Conservation (phyloP, 805 yeast species). For the Saccharomyces paradoxus region DNA sequence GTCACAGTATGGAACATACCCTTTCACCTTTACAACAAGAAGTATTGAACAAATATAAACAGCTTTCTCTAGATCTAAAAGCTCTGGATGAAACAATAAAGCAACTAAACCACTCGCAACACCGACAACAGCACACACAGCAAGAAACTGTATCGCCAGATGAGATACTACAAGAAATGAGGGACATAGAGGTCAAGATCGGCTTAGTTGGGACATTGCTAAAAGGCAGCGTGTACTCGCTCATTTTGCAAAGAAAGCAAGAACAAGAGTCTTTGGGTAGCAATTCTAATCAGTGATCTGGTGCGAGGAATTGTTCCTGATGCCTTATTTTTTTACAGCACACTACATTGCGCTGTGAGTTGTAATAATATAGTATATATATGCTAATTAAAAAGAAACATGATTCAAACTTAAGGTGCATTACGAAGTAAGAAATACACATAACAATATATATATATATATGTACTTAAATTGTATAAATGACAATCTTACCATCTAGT, state of each 20-base stretch:
- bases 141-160: constrained; percentile 18
- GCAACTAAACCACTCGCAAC: constrained; percentile 13
- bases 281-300: background rate
- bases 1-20: constrained; percentile 13
- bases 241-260: constrained; percentile 45
- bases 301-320: background rate
- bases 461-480: constrained; percentile 46
- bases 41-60: constrained; percentile 26
- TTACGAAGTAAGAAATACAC: too few relatives aligned
- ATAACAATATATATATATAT: background rate
- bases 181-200: constrained; percentile 54
- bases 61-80: constrained; percentile 23
- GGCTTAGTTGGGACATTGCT: constrained; percentile 58
- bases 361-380: background rate
- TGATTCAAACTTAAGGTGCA: background rate
- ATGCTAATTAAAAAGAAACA: background rate
- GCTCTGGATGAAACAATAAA: constrained; percentile 23
- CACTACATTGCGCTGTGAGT: background rate
- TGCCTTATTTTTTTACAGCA: constrained; percentile 4
- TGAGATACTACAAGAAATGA: constrained; percentile 41
- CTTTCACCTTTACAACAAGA: constrained; percentile 25
- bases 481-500: constrained; percentile 84
- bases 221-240: constrained; percentile 62
- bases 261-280: constrained; percentile 6
- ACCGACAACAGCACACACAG: background rate